phyloP scores from a whole-genome alignment of 352 stramenopile genomes.

The Globisporangium echinulatum region DNA sequence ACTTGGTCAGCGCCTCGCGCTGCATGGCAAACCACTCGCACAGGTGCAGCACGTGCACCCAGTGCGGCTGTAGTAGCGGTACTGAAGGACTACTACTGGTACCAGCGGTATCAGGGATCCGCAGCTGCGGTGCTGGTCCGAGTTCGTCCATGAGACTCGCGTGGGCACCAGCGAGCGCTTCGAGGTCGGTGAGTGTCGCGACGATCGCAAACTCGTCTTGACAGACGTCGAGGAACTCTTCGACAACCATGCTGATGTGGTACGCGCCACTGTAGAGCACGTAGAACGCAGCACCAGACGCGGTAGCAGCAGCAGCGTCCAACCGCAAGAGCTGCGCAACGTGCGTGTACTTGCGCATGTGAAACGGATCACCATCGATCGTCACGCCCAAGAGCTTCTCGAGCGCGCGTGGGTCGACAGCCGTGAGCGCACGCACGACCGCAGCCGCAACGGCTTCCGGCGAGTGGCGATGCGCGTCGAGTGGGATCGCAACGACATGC shows the following conservation, averaged over 20 bases:
- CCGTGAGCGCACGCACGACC: conserved; percentile 23
- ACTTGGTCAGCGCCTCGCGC: conserved; percentile 36
- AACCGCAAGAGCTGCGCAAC: too few relatives aligned
- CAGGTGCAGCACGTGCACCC: conserved; percentile 29
- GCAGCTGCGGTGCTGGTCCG: conserved; percentile 12
- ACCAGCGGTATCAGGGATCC: not conserved
- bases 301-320: conserved; percentile 4
- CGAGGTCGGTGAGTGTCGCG: conserved; percentile 25
- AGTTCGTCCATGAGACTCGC: conserved; percentile 16
- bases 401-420: conserved; percentile 23
- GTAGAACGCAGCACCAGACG: conserved; percentile 22
- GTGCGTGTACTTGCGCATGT: too few relatives aligned
- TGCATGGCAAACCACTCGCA: conserved; percentile 44
- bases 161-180: conserved; percentile 23
- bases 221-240: conserved; percentile 37
- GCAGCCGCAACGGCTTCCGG: conserved; percentile 18
- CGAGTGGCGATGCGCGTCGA: conserved; percentile 27
- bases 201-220: conserved; percentile 33
- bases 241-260: conserved; percentile 32
- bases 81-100: too few relatives aligned
- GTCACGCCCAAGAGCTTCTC: too few relatives aligned
- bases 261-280: conserved; percentile 35
- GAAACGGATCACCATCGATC: too few relatives aligned
- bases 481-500: conserved; percentile 30
- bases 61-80: conserved; percentile 16